A percentile compares a stretch with the other conserved stretches of the same genome.
phyloP scores from a whole-genome alignment of 495 filamentous ascomycete species.

The Hypoxylon rickii region DNA sequence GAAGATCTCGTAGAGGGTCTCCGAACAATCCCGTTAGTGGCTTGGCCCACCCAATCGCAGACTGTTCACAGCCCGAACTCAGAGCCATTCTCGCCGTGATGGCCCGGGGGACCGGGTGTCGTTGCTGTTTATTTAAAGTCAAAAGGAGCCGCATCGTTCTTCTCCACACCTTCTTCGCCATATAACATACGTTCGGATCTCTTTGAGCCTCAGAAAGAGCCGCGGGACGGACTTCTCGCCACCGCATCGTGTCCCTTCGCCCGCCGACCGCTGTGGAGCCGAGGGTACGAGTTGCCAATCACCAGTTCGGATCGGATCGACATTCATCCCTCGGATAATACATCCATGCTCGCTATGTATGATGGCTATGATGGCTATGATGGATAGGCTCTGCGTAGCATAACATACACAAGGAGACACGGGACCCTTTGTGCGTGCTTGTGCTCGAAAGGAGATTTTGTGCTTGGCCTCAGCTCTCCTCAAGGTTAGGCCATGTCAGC shows the following conservation, averaged over 20 bases:
- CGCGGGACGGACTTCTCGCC: constrained; percentile 2
- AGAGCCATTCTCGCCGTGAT: constrained; percentile 32
- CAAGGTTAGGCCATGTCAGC: too few relatives aligned
- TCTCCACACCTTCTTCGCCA: constrained; percentile 36
- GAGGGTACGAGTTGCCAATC: constrained; percentile 17
- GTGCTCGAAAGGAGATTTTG: not conserved
- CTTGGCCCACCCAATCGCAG: constrained; percentile 35
- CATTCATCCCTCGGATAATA: constrained; percentile 21
- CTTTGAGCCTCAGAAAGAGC: constrained; percentile 22
- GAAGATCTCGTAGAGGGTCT: constrained; percentile 13
- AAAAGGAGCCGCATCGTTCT: constrained; percentile 38
- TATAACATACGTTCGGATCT: constrained; percentile 30
- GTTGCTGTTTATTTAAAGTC: constrained; percentile 41
- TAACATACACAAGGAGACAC: constrained; percentile 30
- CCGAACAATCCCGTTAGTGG: constrained; percentile 37
- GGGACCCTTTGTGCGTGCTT: constrained; percentile 9
- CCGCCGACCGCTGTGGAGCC: constrained; percentile 14
- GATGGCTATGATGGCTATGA: too few relatives aligned
- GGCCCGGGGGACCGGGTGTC: constrained; percentile 36
- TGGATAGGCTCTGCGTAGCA: too few relatives aligned
- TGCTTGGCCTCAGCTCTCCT: too few relatives aligned
- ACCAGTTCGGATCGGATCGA: constrained; percentile 20
- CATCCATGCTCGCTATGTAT: too few relatives aligned
- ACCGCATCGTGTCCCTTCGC: constrained; percentile 1
- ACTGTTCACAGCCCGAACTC: constrained; percentile 18